Evolutionary conservation across 2,329 filamentous ascomycete species (phyloP).

Genomic region (Talaromyces piceae): DNA sequence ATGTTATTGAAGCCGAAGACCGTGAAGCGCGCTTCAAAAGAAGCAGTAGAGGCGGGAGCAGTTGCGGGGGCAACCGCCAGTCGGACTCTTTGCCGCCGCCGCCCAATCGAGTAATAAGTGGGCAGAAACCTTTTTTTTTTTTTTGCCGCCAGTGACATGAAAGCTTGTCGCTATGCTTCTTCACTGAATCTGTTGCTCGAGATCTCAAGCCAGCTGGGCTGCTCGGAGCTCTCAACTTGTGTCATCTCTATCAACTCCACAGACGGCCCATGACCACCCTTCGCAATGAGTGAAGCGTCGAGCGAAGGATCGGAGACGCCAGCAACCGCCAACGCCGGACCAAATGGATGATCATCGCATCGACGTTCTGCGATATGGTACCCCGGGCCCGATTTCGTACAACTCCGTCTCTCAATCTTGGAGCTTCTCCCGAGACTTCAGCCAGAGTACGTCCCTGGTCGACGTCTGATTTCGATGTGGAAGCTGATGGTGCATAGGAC

Average conservation of each 20-base stretch:
- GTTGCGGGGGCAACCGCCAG: slow-evolving; percentile 17
- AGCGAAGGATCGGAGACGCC: slow-evolving; percentile 1
- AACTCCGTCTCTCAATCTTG: slow-evolving; percentile 40
- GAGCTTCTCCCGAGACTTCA: slow-evolving; percentile 39
- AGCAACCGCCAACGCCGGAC: slow-evolving; percentile 18
- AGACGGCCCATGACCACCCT: background rate
- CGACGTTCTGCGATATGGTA: slow-evolving; percentile 50
- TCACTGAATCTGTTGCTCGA: background rate
- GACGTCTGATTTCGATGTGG: background rate
- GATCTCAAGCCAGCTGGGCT: background rate
- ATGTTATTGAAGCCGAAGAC: background rate
- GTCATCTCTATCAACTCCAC: slow-evolving; percentile 2
- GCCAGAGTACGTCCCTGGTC: slow-evolving; percentile 17
- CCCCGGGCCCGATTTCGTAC: slow-evolving; percentile 48
- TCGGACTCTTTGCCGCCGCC: background rate
- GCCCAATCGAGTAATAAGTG: slow-evolving; percentile 14
- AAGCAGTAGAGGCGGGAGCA: slow-evolving; percentile 10
- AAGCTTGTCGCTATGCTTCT: background rate
- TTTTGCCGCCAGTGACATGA: background rate
- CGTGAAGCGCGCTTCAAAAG: background rate
- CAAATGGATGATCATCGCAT: slow-evolving; percentile 49
- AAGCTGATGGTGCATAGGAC: slow-evolving; percentile 4
- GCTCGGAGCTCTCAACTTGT: background rate
- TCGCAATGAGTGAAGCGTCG: slow-evolving; percentile 4
- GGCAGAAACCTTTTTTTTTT: background rate